phyloP scores from a whole-genome alignment of 371 early-diverging fungal genomes.

The Smittium culicis region DNA sequence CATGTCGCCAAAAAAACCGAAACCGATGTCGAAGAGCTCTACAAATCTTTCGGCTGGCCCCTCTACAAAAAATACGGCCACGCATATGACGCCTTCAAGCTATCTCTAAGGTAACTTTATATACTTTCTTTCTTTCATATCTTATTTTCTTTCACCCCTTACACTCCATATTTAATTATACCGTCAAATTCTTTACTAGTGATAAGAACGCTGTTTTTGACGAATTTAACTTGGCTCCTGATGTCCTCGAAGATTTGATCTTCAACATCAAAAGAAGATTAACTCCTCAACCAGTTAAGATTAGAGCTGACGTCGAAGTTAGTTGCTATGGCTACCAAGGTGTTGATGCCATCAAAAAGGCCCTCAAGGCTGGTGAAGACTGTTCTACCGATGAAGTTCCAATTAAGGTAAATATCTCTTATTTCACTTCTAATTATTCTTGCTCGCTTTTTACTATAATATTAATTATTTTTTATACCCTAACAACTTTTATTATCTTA shows the following conservation, averaged over 20 bases:
- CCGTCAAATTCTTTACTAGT: slow-evolving; percentile 47
- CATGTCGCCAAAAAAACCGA: slow-evolving; percentile 78
- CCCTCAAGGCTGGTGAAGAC: slow-evolving; percentile 80
- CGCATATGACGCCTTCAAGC: slow-evolving; percentile 93
- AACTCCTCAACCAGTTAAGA: slow-evolving; percentile 93
- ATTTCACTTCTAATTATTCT: too few relatives aligned
- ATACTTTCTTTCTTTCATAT: neutral
- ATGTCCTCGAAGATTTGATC: slow-evolving; percentile 60
- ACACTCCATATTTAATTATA: neutral
- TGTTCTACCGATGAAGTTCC: slow-evolving; percentile 68
- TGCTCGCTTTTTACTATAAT: neutral
- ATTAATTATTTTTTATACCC: too few relatives aligned
- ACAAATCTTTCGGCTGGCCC: slow-evolving; percentile 92
- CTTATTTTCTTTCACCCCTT: neutral
- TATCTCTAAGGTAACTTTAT: slow-evolving; percentile 5
- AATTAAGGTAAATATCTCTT: slow-evolving; percentile 63
- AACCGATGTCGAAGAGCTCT: slow-evolving; percentile 68
- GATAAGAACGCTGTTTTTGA: slow-evolving; percentile 82
- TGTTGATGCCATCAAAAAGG: slow-evolving; percentile 90
- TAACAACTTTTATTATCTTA: too few relatives aligned
- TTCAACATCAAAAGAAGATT: slow-evolving; percentile 74
- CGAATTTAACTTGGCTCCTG: slow-evolving; percentile 49
- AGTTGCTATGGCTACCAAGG: slow-evolving; percentile 95
- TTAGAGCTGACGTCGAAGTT: slow-evolving; percentile 95
- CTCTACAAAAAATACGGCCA: slow-evolving; percentile 95